Percentiles rank a stretch among this genome's conserved stretches.
Conservation (phyloP, 1,139 yeast genomes). For the Eremothecium gossypii region DNA sequence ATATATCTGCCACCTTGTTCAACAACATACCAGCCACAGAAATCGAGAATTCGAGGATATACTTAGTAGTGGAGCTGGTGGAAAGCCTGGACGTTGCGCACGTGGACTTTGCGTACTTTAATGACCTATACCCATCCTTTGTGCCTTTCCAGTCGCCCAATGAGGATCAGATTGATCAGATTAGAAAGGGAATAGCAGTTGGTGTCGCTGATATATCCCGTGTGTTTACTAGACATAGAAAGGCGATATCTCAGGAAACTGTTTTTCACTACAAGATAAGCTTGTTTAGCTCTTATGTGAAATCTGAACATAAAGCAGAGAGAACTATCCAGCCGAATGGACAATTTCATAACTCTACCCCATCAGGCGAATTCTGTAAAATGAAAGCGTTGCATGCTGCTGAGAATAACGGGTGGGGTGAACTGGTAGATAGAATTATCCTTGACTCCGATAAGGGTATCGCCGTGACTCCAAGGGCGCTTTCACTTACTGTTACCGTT, state of each 20-base stretch:
- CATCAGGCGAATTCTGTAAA: background rate
- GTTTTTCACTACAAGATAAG: constrained; percentile 65
- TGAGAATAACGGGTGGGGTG: constrained; percentile 81
- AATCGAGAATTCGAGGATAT: constrained; percentile 51
- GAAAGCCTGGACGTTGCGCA: constrained; percentile 42
- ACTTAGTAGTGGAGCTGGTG: constrained; percentile 57
- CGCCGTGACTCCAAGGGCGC: constrained; percentile 77
- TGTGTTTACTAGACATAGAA: constrained; percentile 58
- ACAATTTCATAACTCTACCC: background rate
- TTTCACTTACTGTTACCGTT: constrained; percentile 56
- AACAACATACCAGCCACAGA: constrained; percentile 69
- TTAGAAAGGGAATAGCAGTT: constrained; percentile 77
- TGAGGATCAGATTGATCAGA: constrained; percentile 31
- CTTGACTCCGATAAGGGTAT: constrained; percentile 71
- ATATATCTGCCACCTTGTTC: constrained; percentile 70
- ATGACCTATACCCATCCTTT: constrained; percentile 19
- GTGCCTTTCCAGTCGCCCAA: constrained; percentile 12
- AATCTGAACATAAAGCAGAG: constrained; percentile 10
- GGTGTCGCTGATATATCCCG: constrained; percentile 84
- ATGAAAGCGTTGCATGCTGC: constrained; percentile 6
- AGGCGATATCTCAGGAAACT: constrained; percentile 46
- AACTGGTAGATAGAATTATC: constrained; percentile 67
- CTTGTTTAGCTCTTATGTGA: constrained; percentile 58
- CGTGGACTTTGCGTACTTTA: constrained; percentile 11
- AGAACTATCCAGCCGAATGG: background rate